Evolutionary conservation across 805 yeast species (phyloP).

Genomic region (Candida krabiensis): DNA sequence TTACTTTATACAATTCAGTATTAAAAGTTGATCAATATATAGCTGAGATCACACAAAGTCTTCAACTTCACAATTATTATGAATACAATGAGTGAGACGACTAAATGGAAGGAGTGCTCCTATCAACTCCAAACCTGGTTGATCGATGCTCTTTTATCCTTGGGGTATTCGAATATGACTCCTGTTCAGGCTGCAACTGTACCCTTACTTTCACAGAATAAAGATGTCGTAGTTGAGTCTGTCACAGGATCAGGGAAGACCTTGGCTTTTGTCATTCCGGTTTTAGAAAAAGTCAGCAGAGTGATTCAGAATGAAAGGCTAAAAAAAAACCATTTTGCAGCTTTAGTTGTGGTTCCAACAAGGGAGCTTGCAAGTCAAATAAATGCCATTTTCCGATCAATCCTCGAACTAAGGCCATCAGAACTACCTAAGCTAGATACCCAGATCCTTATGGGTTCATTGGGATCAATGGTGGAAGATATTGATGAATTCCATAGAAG

Average conservation of each 20-base stretch:
- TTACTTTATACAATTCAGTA: background rate
- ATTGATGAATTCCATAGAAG: slow-evolving; percentile 51
- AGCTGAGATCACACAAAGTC: too few species aligned
- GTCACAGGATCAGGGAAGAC: slow-evolving; percentile 99
- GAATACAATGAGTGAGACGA: too few species aligned
- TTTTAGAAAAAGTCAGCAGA: slow-evolving; percentile 61
- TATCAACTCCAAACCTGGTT: slow-evolving; percentile 69
- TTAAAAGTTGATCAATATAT: too few species aligned
- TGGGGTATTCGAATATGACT: slow-evolving; percentile 83
- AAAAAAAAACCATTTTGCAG: slow-evolving; percentile 66
- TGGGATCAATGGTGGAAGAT: slow-evolving; percentile 69
- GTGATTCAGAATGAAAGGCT: slow-evolving; percentile 27
- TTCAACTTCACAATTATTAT: too few species aligned
- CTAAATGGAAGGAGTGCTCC: slow-evolving; percentile 62
- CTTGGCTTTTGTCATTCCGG: slow-evolving; percentile 82
- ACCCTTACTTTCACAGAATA: slow-evolving; percentile 78
- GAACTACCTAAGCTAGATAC: slow-evolving; percentile 43
- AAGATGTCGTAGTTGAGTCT: slow-evolving; percentile 96
- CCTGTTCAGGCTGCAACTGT: slow-evolving; percentile 96
- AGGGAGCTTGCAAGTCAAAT: slow-evolving; percentile 69
- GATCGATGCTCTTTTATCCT: slow-evolving; percentile 62
- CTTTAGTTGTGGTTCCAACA: slow-evolving; percentile 72
- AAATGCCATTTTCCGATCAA: slow-evolving; percentile 57
- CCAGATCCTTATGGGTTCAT: slow-evolving; percentile 66
- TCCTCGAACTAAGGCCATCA: slow-evolving; percentile 60